These are phyloP conservation scores for Uronychia setigera DNA, from an alignment of 73 alveolate genomes.

Conservation along the genomic window DNA sequence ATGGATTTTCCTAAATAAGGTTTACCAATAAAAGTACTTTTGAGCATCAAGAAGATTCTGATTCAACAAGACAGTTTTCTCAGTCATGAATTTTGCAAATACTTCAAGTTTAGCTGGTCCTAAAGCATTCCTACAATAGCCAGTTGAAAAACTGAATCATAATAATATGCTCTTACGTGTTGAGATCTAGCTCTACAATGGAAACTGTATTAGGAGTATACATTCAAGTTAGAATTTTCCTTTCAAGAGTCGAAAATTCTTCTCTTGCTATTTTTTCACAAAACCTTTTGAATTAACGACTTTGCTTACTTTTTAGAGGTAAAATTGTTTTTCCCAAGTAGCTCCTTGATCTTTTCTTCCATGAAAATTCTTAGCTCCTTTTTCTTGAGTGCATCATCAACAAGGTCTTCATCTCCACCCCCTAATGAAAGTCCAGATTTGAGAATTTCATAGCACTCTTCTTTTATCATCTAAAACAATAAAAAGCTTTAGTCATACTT, in stretches of 20 bases:
- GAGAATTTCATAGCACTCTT: too few relatives aligned
- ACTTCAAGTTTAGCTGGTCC: conserved; percentile 35
- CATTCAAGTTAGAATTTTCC: background rate
- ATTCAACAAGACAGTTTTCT: background rate
- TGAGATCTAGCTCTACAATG: conserved; percentile 6
- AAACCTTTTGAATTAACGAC: background rate
- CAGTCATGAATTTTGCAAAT: background rate
- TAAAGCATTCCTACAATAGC: conserved; percentile 3
- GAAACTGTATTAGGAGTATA: background rate
- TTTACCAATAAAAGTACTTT: background rate
- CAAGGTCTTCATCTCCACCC: background rate
- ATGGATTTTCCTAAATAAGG: background rate
- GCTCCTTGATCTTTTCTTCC: conserved; percentile 7
- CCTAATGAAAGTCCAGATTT: conserved; percentile 14
- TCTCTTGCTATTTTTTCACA: conserved; percentile 14
- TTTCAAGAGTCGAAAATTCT: background rate
- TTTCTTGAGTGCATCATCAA: conserved; percentile 6
- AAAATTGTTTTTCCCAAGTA: background rate
- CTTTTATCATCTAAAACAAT: too few relatives aligned
- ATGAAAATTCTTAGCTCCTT: conserved; percentile 17
- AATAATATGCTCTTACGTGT: background rate
- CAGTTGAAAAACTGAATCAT: background rate
- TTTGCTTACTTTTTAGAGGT: conserved; percentile 1
- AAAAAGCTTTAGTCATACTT: too few relatives aligned
- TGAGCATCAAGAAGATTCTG: background rate